Percentiles rank a stretch among this genome's conserved stretches.
Evolutionary conservation across 1,139 yeast genomes (phyloP).

Genomic region (Debaryomyces coudertii): DNA sequence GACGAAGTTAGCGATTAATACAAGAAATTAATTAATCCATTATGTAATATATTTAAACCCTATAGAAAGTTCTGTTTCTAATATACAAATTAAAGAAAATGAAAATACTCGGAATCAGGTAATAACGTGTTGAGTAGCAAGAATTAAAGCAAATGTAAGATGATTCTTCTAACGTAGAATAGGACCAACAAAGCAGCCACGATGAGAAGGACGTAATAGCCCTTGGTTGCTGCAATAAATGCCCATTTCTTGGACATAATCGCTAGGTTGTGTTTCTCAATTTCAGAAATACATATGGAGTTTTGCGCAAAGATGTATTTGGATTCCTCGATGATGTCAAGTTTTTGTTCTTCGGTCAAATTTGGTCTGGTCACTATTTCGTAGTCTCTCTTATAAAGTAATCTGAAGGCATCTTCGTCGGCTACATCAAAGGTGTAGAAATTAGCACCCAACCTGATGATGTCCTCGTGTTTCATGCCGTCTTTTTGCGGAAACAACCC

Average conservation of each 20-base stretch:
- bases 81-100: slow-evolving; percentile 6
- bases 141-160: slow-evolving; percentile 18
- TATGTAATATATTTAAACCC: background rate
- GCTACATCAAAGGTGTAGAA: slow-evolving; percentile 73
- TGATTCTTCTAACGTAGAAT: slow-evolving; percentile 29
- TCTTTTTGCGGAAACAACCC: slow-evolving; percentile 76
- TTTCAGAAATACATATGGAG: slow-evolving; percentile 61
- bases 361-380: slow-evolving; percentile 73
- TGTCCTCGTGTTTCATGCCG: slow-evolving; percentile 64
- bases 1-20: slow-evolving; percentile 3
- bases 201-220: slow-evolving; percentile 42
- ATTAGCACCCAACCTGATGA: slow-evolving; percentile 64
- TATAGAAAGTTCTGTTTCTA: slow-evolving; percentile 4
- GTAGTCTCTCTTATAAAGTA: slow-evolving; percentile 71
- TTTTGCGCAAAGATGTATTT: slow-evolving; percentile 67
- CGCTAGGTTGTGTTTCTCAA: slow-evolving; percentile 63
- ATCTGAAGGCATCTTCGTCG: slow-evolving; percentile 67
- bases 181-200: slow-evolving; percentile 27
- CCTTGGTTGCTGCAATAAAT: slow-evolving; percentile 55
- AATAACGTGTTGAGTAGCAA: background rate
- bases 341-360: slow-evolving; percentile 69
- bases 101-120: background rate
- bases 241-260: slow-evolving; percentile 60
- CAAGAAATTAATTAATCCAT: background rate
- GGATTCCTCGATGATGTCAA: slow-evolving; percentile 69